A percentile compares a stretch with the other conserved stretches of the same genome.
phyloP scores from a whole-genome alignment of 192 early-diverging fungal species.

The Podila horticola region DNA sequence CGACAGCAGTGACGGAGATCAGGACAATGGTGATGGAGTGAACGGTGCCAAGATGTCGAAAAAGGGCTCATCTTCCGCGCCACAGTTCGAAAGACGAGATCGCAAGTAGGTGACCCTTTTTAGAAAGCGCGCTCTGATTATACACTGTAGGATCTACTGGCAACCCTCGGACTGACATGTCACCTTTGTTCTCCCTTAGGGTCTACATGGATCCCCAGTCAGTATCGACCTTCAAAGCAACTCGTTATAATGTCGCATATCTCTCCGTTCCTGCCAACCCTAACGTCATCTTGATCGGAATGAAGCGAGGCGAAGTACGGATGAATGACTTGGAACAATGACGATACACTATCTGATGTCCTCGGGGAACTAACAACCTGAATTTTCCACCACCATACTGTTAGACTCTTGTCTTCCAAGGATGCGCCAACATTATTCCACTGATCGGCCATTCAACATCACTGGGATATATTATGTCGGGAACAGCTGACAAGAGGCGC shows the following conservation, averaged over 20 bases:
- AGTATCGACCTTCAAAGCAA: constrained; percentile 50
- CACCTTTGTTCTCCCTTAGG: background rate
- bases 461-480: constrained; percentile 53
- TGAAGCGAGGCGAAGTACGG: constrained; percentile 57
- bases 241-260: constrained; percentile 29
- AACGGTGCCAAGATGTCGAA: background rate
- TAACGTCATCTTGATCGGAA: constrained; percentile 49
- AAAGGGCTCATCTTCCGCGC: background rate
- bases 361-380: background rate
- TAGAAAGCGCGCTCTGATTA: no score
- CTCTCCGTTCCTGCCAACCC: constrained; percentile 10
- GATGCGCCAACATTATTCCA: constrained; percentile 55
- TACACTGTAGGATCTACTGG: background rate
- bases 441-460: constrained; percentile 54
- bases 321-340: background rate
- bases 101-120: constrained; percentile 18
- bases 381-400: background rate
- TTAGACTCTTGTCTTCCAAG: constrained; percentile 62
- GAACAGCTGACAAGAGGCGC: constrained; percentile 17
- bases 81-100: constrained; percentile 21
- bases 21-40: background rate
- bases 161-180: background rate
- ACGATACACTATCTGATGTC: background rate
- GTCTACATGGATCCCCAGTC: constrained; percentile 38
- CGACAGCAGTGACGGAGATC: constrained; percentile 2